Conservation (phyloP, 1,284 basidiomycete species). For the Singerocomus rubriflavus region DNA sequence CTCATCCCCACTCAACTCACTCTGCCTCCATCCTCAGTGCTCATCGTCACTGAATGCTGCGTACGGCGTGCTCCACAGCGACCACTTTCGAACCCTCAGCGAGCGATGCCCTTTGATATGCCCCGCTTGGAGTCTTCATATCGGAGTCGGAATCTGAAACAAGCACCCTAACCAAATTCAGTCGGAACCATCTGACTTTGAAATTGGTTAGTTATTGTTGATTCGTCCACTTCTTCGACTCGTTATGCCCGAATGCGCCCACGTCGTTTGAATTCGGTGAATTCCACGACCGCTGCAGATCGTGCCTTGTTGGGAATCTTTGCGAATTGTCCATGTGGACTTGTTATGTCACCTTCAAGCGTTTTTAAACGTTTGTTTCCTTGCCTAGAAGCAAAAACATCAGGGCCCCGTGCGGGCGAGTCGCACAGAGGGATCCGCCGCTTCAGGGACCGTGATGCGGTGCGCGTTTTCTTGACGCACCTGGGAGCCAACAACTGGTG, state of each 20-base stretch:
- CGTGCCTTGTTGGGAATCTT: not conserved
- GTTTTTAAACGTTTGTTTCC: not conserved
- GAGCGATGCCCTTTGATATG: too few species aligned
- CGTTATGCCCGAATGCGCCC: not conserved
- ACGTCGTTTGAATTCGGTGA: not conserved
- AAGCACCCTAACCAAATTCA: too few species aligned
- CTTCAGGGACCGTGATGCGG: slow-evolving; percentile 1
- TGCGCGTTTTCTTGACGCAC: not conserved
- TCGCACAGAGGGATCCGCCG: not conserved
- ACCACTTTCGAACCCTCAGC: too few species aligned
- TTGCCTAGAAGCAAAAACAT: not conserved
- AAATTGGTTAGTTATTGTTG: too few species aligned
- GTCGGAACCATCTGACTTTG: too few species aligned
- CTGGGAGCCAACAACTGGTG: not conserved
- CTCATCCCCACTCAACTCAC: too few species aligned
- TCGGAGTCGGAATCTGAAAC: too few species aligned
- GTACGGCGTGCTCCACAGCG: too few species aligned
- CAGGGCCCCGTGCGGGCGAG: not conserved
- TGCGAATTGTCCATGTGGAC: not conserved
- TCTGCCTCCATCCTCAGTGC: too few species aligned
- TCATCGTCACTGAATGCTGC: too few species aligned
- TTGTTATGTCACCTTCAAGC: not conserved
- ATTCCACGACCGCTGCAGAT: not conserved
- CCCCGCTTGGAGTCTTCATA: too few species aligned
- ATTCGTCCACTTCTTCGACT: not conserved